phyloP scores from a whole-genome alignment of 2,329 filamentous ascomycete species.

The Curvularia sp. region DNA sequence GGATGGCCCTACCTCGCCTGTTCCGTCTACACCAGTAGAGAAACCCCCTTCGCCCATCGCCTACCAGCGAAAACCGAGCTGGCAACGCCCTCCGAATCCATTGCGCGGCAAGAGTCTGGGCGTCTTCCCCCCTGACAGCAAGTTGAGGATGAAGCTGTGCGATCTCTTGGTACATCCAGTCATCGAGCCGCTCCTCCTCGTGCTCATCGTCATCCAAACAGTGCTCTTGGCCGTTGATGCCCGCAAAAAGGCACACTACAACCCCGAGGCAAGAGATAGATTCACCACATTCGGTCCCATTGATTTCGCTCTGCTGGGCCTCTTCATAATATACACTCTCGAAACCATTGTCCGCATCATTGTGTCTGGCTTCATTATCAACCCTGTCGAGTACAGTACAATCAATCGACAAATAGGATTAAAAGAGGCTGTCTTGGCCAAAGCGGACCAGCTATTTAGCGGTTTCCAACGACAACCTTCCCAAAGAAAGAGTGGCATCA shows the following conservation, averaged over 20 bases:
- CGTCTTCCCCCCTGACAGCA: constrained; percentile 80
- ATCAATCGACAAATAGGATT: constrained; percentile 80
- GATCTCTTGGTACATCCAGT: constrained; percentile 84
- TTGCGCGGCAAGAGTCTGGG: constrained; percentile 85
- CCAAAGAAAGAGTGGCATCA: constrained; percentile 58
- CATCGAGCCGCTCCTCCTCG: constrained; percentile 83
- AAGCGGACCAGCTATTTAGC: constrained; percentile 75
- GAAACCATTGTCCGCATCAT: constrained; percentile 84
- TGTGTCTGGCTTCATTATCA: constrained; percentile 91
- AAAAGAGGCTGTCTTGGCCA: constrained; percentile 74
- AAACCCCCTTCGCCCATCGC: constrained; percentile 47
- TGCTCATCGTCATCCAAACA: constrained; percentile 87
- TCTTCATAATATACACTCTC: constrained; percentile 89
- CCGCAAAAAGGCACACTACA: constrained; percentile 70
- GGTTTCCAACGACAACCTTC: constrained; percentile 79
- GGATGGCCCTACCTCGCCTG: constrained; percentile 49
- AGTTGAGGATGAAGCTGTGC: constrained; percentile 75
- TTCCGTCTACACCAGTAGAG: constrained; percentile 43
- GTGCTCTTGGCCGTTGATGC: constrained; percentile 88
- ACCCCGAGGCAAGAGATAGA: constrained; percentile 58
- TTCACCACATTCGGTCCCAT: constrained; percentile 72
- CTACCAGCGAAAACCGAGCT: constrained; percentile 42
- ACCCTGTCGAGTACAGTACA: constrained; percentile 90
- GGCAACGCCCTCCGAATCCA: constrained; percentile 67
- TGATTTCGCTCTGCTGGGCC: constrained; percentile 79